Evolutionary conservation across 768 basidiomycete species (phyloP).

Genomic region (Suillus cothurnatus): DNA sequence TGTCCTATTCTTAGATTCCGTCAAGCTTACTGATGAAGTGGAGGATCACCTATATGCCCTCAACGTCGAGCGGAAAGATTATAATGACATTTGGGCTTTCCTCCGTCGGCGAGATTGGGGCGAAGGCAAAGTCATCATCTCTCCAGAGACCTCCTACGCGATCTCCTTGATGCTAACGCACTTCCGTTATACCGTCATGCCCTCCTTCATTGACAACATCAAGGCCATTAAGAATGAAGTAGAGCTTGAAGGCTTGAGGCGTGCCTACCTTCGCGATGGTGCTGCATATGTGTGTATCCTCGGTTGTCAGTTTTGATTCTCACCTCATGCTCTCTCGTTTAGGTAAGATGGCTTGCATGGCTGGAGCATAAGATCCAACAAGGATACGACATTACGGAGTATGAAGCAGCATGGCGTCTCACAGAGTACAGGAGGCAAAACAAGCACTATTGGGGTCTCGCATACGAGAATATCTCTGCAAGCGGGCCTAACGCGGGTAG

Average conservation of each 20-base stretch:
- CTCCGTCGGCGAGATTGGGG: slow-evolving; percentile 76
- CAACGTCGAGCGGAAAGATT: slow-evolving; percentile 61
- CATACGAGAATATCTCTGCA: slow-evolving; percentile 89
- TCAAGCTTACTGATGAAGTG: slow-evolving; percentile 63
- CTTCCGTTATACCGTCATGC: slow-evolving; percentile 73
- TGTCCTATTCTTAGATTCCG: slow-evolving; percentile 75
- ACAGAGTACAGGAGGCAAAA: slow-evolving; percentile 72
- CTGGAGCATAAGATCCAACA: slow-evolving; percentile 77
- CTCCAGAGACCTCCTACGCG: slow-evolving; percentile 76
- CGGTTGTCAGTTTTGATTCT: slow-evolving; percentile 12
- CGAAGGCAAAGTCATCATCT: slow-evolving; percentile 76
- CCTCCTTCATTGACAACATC: slow-evolving; percentile 71
- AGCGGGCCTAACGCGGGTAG: slow-evolving; percentile 83
- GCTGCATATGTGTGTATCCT: slow-evolving; percentile 68
- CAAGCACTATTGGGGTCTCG: slow-evolving; percentile 80
- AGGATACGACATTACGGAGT: slow-evolving; percentile 87
- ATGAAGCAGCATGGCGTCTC: slow-evolving; percentile 85
- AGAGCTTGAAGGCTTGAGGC: slow-evolving; percentile 80
- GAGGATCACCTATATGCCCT: slow-evolving; percentile 58
- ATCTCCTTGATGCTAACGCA: slow-evolving; percentile 85
- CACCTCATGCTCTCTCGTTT: slow-evolving; percentile 13
- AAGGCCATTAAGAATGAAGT: slow-evolving; percentile 88
- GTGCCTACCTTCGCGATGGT: slow-evolving; percentile 90
- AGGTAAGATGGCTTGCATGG: slow-evolving; percentile 89
- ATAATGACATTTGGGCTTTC: slow-evolving; percentile 81